Evolutionary conservation across 495 filamentous ascomycete species (phyloP).

Genomic region (Penicillium goetzii): DNA sequence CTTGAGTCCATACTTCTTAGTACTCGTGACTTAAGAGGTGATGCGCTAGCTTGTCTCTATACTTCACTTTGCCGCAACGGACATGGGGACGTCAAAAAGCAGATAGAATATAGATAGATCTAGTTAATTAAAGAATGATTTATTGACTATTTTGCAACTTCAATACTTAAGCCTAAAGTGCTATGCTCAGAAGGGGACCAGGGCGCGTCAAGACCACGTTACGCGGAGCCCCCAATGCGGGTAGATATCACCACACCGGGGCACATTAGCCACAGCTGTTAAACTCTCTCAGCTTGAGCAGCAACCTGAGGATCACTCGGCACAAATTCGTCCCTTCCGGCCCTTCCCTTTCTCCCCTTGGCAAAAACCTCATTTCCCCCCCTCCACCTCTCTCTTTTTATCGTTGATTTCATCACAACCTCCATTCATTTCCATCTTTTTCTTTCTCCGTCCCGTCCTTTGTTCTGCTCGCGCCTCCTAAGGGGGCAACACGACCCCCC

Average conservation of each 20-base stretch:
- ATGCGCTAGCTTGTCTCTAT: neutral
- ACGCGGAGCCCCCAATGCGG: slow-evolving; percentile 22
- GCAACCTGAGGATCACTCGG: slow-evolving; percentile 19
- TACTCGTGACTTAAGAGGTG: neutral
- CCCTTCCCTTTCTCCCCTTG: slow-evolving; percentile 28
- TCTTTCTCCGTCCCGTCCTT: slow-evolving; percentile 14
- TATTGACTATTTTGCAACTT: neutral
- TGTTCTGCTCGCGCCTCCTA: slow-evolving; percentile 26
- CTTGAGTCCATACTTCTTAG: too few species aligned
- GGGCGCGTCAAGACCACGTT: neutral
- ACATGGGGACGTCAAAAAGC: neutral
- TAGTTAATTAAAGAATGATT: neutral
- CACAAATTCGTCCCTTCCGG: slow-evolving; percentile 26
- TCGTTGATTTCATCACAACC: slow-evolving; percentile 8
- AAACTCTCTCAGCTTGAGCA: neutral
- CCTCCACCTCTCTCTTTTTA: slow-evolving; percentile 18
- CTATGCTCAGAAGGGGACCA: neutral
- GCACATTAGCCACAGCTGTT: neutral
- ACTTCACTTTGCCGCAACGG: neutral
- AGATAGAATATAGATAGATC: too few species aligned
- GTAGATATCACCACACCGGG: slow-evolving; percentile 31
- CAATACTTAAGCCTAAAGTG: neutral
- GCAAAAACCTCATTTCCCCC: slow-evolving; percentile 18
- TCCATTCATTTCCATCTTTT: slow-evolving; percentile 16
- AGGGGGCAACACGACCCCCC: slow-evolving; percentile 23